Evolutionary conservation across 345 rosid species (phyloP).

Genomic region (Cardamine occulta): DNA sequence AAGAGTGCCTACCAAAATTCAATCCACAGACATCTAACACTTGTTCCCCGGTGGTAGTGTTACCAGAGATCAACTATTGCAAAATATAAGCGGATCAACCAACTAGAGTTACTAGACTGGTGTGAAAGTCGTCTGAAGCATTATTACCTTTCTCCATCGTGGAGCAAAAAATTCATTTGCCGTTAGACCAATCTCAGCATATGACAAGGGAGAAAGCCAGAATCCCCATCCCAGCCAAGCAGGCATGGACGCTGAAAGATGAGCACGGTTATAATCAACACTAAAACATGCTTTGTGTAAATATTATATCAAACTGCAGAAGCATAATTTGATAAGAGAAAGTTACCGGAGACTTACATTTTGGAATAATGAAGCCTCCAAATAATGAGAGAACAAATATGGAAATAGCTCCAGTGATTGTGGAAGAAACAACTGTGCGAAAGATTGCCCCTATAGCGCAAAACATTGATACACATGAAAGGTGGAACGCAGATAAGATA

Average conservation of each 20-base stretch:
- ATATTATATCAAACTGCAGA: no score
- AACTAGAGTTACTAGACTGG: neutral
- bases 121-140: constrained; percentile 3
- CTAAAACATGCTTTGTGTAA: neutral
- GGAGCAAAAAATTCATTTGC: constrained; percentile 68
- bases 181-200: constrained; percentile 65
- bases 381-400: constrained; percentile 51
- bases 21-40: constrained; percentile 61
- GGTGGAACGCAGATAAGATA: constrained; percentile 52
- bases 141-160: constrained; percentile 64
- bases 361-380: constrained; percentile 68
- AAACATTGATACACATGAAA: constrained; percentile 55
- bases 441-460: constrained; percentile 55
- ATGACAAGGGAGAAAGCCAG: constrained; percentile 73
- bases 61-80: constrained; percentile 28
- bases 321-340: neutral
- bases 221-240: constrained; percentile 73
- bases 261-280: constrained; percentile 2
- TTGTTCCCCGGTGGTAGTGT: constrained; percentile 48
- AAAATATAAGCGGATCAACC: neutral
- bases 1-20: constrained; percentile 51
- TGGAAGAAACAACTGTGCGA: constrained; percentile 53
- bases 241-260: constrained; percentile 53
- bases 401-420: constrained; percentile 42
- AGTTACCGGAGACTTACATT: constrained; percentile 36